A percentile compares a stretch with the other conserved stretches of the same genome.
Conservation (phyloP, 163 green algal species). For the Scenedesmus sp. region DNA sequence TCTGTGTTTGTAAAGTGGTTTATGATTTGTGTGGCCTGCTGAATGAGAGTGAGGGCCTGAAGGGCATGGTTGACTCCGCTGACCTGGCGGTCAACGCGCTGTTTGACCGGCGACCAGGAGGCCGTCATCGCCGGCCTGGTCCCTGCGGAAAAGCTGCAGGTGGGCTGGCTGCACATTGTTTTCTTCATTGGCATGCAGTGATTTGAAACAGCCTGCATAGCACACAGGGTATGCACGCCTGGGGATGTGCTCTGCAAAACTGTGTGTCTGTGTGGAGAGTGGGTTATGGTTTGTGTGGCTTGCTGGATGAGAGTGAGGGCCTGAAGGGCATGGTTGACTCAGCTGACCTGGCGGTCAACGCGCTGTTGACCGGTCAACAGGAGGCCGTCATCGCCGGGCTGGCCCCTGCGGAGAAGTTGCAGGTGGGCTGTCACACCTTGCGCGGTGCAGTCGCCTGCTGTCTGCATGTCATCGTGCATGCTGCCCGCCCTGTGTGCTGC, state of each 20-base stretch:
- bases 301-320: slow-evolving; percentile 3
- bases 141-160: neutral
- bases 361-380: slow-evolving; percentile 38
- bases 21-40: neutral
- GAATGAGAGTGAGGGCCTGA: slow-evolving; percentile 1
- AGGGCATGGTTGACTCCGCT: slow-evolving; percentile 12
- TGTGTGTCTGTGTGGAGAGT: too few relatives aligned
- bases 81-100: slow-evolving; percentile 43
- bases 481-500: too few relatives aligned
- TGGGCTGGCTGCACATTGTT: too few relatives aligned
- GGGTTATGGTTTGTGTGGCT: too few relatives aligned
- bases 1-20: too few relatives aligned
- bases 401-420: neutral
- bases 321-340: slow-evolving; percentile 21
- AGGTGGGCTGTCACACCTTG: too few relatives aligned
- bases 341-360: slow-evolving; percentile 38
- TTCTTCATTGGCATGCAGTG: too few relatives aligned
- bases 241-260: too few relatives aligned
- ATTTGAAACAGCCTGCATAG: too few relatives aligned
- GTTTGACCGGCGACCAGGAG: slow-evolving; percentile 25
- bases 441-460: too few relatives aligned
- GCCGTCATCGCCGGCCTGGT: neutral
- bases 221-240: too few relatives aligned
- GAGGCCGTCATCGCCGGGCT: neutral
- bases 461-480: too few relatives aligned